phyloP scores from a whole-genome alignment of 192 early-diverging fungal species.

The Coemansia pectinata region DNA sequence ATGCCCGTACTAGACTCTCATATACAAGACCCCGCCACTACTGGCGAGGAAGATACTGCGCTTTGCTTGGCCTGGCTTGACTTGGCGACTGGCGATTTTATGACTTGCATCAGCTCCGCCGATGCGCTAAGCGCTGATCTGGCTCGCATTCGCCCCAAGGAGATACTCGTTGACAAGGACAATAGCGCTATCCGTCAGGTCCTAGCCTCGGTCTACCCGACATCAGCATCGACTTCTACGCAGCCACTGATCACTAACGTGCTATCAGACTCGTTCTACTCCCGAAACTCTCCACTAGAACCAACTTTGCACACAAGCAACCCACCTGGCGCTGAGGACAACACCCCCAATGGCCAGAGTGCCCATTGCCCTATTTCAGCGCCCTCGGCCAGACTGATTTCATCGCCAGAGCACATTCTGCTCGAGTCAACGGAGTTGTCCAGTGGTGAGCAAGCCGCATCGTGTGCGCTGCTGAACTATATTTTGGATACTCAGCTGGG shows the following conservation, averaged over 20 bases:
- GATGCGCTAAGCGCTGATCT: constrained; percentile 65
- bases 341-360: neutral
- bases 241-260: constrained; percentile 20
- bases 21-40: neutral
- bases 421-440: constrained; percentile 43
- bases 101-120: constrained; percentile 59
- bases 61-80: constrained; percentile 89
- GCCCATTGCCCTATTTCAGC: constrained; percentile 18
- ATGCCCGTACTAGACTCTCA: constrained; percentile 2
- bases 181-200: constrained; percentile 3
- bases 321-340: neutral
- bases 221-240: constrained; percentile 1
- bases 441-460: constrained; percentile 30
- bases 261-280: constrained; percentile 2
- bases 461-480: constrained; percentile 65
- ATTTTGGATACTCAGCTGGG: constrained; percentile 72
- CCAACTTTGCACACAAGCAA: neutral
- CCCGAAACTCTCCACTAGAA: neutral
- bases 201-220: constrained; percentile 8
- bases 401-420: constrained; percentile 28
- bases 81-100: constrained; percentile 88
- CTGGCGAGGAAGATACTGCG: neutral
- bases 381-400: constrained; percentile 15
- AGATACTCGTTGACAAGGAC: constrained; percentile 66
- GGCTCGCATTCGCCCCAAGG: constrained; percentile 80